Base-by-base conservation (phyloP, 805 yeast species). In the Ogataea pini region DNA sequence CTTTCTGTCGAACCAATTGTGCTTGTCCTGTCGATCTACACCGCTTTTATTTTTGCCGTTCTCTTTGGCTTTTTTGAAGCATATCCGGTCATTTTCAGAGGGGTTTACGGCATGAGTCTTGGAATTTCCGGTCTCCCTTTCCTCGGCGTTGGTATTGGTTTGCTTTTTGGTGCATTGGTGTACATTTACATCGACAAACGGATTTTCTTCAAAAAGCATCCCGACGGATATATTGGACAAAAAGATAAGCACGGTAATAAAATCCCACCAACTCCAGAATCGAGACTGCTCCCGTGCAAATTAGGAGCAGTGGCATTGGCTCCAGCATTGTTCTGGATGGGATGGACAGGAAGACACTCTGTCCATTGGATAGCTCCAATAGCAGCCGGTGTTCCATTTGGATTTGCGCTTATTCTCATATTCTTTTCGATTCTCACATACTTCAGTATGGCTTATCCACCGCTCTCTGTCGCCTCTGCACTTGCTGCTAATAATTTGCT, bases 401-500 rank as follows among this genome's bases (percentile, higher is more conserved):
- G 95, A 1, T 84, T 84, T 59, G 86, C 90, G 7, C 70, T 87
- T 50, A 77, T 87, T 47, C 69, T 86, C 58, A 78, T 87, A 44
- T 87, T 87, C 72, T 84, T 86, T 67, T 72, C 87, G 17, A 78
- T 82, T 41, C 73, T 86, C 60, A 77, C 81, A 41, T 87, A 86
- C 64, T 84, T 86, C 65, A 72, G 86, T 29, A 74, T 82, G 75
- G 65, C 86, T 4, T 87, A 82, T 65, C 92, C 94, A 22, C 89
- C 92, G 40, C 67, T 82, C 28, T 76, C 78, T 28, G 85, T 89
- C 18, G 96, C 96, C 0, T 83, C 92, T n/a, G 92, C 95, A 3
- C 67, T 89, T 52, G 96, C 96, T 29, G 96, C 96, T 12, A 90
- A 89, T 69, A 88, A 87, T 64, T 72, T 90, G 60, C 67, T 84